Percentiles rank a stretch among this genome's conserved stretches.
These are phyloP conservation scores for Fraxinus quadrangulata DNA, from an alignment of 257 asterid genomes.

Conservation along the genomic window DNA sequence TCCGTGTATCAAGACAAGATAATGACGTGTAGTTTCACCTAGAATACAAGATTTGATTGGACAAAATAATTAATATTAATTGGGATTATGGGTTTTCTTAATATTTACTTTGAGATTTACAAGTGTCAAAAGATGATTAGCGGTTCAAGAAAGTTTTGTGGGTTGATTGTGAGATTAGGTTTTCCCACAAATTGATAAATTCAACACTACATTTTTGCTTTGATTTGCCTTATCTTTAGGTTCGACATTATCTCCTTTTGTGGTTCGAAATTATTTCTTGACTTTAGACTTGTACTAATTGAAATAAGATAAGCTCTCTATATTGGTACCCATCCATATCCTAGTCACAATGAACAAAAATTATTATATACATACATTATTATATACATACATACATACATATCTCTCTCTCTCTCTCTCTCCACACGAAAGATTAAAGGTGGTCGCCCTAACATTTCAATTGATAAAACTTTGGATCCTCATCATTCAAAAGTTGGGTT, in stretches of 20 bases:
- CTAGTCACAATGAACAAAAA: conserved; percentile 34
- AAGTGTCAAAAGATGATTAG: neutral
- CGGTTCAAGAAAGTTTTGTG: neutral
- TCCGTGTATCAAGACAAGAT: neutral
- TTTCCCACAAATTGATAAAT: conserved; percentile 22
- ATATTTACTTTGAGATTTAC: neutral
- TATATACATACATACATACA: neutral
- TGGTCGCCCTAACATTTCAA: too few species aligned
- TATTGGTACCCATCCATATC: conserved; percentile 42
- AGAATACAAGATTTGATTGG: conserved; percentile 2
- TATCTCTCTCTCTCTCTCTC: too few species aligned
- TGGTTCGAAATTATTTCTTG: conserved; percentile 52
- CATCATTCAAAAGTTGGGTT: too few species aligned
- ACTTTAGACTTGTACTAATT: conserved; percentile 34
- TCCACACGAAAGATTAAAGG: too few species aligned
- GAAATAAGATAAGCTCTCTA: conserved; percentile 48
- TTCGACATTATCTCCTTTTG: conserved; percentile 54
- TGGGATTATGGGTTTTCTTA: neutral
- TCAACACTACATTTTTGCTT: conserved; percentile 13
- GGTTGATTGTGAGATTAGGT: conserved; percentile 5
- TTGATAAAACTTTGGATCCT: too few species aligned
- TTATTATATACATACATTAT: neutral
- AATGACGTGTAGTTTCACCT: conserved; percentile 29
- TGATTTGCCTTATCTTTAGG: conserved; percentile 53
- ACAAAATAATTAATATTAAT: neutral